Conservation (phyloP, 2,329 filamentous ascomycete species). For the Waltergamsia citrina region DNA sequence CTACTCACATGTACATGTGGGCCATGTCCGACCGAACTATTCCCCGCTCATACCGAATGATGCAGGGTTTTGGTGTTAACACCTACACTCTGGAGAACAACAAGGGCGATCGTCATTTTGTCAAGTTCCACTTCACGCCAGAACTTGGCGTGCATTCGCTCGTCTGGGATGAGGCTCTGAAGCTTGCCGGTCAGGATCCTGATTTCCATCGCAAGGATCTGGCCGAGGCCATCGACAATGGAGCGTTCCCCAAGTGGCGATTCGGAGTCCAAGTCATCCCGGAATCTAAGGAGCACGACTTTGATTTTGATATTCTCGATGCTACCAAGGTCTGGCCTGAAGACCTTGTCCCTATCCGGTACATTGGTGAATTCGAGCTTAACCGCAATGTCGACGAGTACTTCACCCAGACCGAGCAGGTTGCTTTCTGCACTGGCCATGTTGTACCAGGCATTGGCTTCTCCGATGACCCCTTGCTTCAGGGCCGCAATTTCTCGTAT, state of each 20-base stretch:
- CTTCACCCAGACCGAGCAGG: conserved; percentile 76
- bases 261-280: conserved; percentile 74
- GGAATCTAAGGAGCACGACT: conserved; percentile 62
- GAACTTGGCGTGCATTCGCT: conserved; percentile 67
- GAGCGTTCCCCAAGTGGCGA: conserved; percentile 66
- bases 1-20: conserved; percentile 54
- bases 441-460: conserved; percentile 71
- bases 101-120: conserved; percentile 59
- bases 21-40: conserved; percentile 60
- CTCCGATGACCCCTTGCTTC: conserved; percentile 64
- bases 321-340: conserved; percentile 84
- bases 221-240: conserved; percentile 60
- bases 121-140: conserved; percentile 72
- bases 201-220: conserved; percentile 78
- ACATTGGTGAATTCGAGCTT: conserved; percentile 71
- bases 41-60: conserved; percentile 70
- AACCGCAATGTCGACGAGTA: conserved; percentile 75
- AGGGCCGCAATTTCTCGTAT: conserved; percentile 64
- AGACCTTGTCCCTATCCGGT: conserved; percentile 62
- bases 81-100: conserved; percentile 63
- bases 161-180: conserved; percentile 72
- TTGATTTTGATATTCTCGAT: conserved; percentile 79
- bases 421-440: conserved; percentile 73
- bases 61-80: conserved; percentile 81
- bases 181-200: conserved; percentile 64